Conservation (phyloP, 306 rosid genomes). For the Benincasa hispida region DNA sequence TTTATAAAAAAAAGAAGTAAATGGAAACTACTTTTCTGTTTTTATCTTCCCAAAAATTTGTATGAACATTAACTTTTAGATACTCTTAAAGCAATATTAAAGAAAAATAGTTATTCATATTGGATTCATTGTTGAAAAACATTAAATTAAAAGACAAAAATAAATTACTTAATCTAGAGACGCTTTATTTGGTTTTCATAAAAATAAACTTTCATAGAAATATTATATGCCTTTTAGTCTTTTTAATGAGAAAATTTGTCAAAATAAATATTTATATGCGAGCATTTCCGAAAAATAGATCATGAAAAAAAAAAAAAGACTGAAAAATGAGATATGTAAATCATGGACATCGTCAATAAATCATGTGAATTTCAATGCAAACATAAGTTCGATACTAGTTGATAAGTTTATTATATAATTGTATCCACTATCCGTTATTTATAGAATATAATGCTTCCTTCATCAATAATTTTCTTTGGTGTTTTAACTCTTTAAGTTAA, state of each 20-base stretch:
- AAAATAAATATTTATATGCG: too few relatives aligned
- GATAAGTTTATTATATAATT: not conserved
- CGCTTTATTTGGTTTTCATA: too few relatives aligned
- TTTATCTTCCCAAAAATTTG: too few relatives aligned
- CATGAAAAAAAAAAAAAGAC: not conserved
- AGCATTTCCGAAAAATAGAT: not conserved
- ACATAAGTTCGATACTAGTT: not conserved
- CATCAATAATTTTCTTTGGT: not conserved
- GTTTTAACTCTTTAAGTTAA: too few relatives aligned
- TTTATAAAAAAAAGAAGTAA: too few relatives aligned
- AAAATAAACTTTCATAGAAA: not conserved
- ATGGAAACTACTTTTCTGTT: too few relatives aligned
- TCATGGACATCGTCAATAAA: not conserved
- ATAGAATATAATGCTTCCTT: not conserved
- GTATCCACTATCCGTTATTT: not conserved
- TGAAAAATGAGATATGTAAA: not conserved
- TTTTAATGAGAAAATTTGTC: not conserved
- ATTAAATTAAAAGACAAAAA: too few relatives aligned
- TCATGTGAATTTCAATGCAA: not conserved
- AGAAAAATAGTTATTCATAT: too few relatives aligned
- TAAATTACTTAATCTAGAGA: too few relatives aligned
- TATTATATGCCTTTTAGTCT: too few relatives aligned
- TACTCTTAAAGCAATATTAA: too few relatives aligned
- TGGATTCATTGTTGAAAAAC: not conserved
- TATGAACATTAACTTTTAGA: too few relatives aligned